Conservation (phyloP, 2,329 filamentous ascomycete genomes). For the Pseudopithomyces maydicus region DNA sequence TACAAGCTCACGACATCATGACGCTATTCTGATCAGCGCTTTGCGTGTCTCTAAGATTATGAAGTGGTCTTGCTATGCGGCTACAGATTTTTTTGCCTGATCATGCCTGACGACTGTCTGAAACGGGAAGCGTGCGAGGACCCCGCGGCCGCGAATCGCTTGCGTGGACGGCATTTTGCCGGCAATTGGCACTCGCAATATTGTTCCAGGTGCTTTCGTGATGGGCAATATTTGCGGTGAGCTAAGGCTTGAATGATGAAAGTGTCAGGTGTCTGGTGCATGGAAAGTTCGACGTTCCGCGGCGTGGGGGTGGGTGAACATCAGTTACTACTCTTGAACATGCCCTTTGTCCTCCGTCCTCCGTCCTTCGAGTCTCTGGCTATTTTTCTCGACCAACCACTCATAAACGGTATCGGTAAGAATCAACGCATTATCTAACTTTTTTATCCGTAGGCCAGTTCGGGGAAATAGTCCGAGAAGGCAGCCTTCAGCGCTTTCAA, state of each 20-base stretch:
- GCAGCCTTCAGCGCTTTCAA: too few species aligned
- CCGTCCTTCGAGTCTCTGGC: neutral
- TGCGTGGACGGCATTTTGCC: neutral
- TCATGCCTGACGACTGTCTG: conserved; percentile 21
- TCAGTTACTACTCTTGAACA: too few species aligned
- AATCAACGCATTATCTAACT: too few species aligned
- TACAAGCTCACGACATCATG: conserved; percentile 12
- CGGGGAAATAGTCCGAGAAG: too few species aligned
- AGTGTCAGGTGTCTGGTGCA: neutral
- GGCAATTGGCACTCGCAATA: conserved; percentile 16
- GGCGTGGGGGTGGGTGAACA: neutral
- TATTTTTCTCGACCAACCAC: neutral
- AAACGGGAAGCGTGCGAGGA: conserved; percentile 25
- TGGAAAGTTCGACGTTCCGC: neutral
- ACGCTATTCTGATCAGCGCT: neutral
- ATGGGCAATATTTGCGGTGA: neutral
- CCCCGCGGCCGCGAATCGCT: conserved; percentile 16
- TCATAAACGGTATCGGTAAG: too few species aligned
- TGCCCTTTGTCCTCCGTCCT: neutral
- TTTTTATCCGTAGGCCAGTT: too few species aligned
- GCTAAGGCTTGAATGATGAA: neutral
- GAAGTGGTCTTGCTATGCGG: conserved; percentile 20
- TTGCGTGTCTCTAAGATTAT: conserved; percentile 8
- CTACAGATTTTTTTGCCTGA: conserved; percentile 4
- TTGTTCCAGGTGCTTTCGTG: neutral